These are phyloP conservation scores for Penicillium sp. DNA, from an alignment of 2,329 filamentous ascomycete genomes.

Conservation along the genomic window DNA sequence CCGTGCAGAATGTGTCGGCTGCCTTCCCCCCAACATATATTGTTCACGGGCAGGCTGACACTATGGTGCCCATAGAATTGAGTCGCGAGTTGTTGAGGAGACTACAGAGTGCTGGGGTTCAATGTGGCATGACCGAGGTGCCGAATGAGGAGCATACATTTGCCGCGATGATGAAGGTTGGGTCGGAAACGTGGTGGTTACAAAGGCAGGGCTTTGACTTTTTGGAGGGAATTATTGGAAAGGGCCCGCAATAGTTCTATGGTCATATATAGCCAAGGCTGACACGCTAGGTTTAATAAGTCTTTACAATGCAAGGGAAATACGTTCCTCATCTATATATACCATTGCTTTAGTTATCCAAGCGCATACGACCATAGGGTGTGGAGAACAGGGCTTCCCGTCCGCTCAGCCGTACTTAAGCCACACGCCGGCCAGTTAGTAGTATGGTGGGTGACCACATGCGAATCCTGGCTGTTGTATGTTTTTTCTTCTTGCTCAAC, in stretches of 20 bases:
- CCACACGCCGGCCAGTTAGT: too few species aligned
- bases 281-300: too few species aligned
- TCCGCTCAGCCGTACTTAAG: too few species aligned
- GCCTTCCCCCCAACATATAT: constrained; percentile 46
- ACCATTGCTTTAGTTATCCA: too few species aligned
- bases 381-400: too few species aligned
- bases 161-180: constrained; percentile 46
- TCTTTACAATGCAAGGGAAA: too few species aligned
- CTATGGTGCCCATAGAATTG: constrained; percentile 43
- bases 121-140: constrained; percentile 42
- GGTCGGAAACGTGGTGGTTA: constrained; percentile 36
- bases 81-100: constrained; percentile 35
- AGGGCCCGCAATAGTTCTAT: constrained; percentile 6
- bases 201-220: constrained; percentile 48
- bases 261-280: background rate
- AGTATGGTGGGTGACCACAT: too few species aligned
- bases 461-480: too few species aligned
- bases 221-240: constrained; percentile 35
- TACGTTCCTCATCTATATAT: too few species aligned
- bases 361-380: too few species aligned
- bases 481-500: too few species aligned
- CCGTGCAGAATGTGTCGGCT: constrained; percentile 34
- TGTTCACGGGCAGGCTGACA: constrained; percentile 45
- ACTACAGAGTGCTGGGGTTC: constrained; percentile 34
- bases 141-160: constrained; percentile 50